phyloP scores from a whole-genome alignment of 2,329 filamentous ascomycete species.

The Epichloe sp. region DNA sequence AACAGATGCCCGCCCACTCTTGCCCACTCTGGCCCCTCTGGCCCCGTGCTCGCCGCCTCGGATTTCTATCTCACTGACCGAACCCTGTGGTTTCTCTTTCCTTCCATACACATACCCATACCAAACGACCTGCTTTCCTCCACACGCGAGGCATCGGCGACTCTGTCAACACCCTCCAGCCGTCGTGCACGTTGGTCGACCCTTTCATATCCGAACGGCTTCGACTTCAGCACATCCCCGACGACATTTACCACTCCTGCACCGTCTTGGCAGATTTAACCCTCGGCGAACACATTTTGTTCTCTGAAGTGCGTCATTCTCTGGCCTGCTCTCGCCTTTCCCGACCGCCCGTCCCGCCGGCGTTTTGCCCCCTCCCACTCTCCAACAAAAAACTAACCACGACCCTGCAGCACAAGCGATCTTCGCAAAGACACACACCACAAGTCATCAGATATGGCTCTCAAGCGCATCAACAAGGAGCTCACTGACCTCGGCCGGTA shows the following conservation, averaged over 20 bases:
- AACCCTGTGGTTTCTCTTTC: slow-evolving; percentile 5
- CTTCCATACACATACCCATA: slow-evolving; percentile 6
- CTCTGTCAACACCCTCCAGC: neutral
- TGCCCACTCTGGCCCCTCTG: neutral
- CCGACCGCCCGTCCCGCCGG: slow-evolving; percentile 6
- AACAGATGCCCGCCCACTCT: neutral
- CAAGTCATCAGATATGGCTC: slow-evolving; percentile 50
- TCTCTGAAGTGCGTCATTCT: slow-evolving; percentile 16
- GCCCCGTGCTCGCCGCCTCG: slow-evolving; percentile 1
- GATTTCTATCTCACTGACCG: slow-evolving; percentile 2
- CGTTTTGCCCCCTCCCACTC: slow-evolving; percentile 2
- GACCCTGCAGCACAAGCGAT: slow-evolving; percentile 10
- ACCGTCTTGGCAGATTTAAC: slow-evolving; percentile 8
- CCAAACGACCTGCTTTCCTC: slow-evolving; percentile 1
- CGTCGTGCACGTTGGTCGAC: slow-evolving; percentile 2
- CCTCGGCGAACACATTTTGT: slow-evolving; percentile 5
- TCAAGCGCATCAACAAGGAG: slow-evolving; percentile 94
- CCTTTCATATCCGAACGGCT: neutral
- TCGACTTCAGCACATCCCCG: slow-evolving; percentile 1
- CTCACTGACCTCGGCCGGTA: slow-evolving; percentile 83
- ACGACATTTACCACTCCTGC: slow-evolving; percentile 5
- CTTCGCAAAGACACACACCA: slow-evolving; percentile 13
- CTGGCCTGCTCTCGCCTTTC: slow-evolving; percentile 8
- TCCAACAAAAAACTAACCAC: slow-evolving; percentile 12
- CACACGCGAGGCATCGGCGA: neutral